A percentile compares a stretch with the other conserved stretches of the same genome.
phyloP scores from a whole-genome alignment of 345 rosid genomes.

The Erodium maritimum region DNA sequence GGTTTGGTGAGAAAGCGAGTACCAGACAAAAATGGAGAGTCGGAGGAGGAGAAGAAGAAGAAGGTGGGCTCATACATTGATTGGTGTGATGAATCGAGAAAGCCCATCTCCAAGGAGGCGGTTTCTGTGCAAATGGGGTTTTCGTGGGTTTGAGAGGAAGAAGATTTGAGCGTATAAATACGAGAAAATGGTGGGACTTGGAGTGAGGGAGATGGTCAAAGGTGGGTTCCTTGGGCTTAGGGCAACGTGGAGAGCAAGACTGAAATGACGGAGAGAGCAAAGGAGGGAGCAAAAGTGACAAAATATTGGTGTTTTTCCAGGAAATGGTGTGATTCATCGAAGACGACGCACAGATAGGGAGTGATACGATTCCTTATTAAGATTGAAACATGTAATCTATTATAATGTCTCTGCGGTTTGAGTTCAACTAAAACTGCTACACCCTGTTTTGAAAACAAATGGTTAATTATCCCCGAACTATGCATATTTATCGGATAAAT shows the following conservation, averaged over 20 bases:
- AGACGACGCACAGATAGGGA: too few species aligned
- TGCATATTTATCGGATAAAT: too few species aligned
- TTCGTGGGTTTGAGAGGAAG: background rate
- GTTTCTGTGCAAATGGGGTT: background rate
- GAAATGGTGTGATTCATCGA: background rate
- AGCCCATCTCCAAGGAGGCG: constrained; percentile 15
- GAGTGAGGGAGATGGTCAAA: constrained; percentile 8
- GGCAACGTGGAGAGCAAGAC: constrained; percentile 22
- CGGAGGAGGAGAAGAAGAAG: constrained; percentile 8
- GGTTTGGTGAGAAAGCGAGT: constrained; percentile 26
- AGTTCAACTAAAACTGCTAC: too few species aligned
- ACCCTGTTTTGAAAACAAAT: too few species aligned
- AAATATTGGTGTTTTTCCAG: background rate
- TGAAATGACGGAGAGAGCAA: constrained; percentile 4
- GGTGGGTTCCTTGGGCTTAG: constrained; percentile 1
- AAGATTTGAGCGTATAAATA: background rate
- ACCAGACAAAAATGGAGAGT: constrained; percentile 5
- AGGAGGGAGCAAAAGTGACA: background rate
- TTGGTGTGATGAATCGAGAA: constrained; percentile 16
- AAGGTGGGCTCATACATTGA: background rate
- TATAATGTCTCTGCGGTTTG: too few species aligned
- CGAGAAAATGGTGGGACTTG: background rate
- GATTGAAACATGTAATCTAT: too few species aligned
- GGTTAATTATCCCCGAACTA: too few species aligned
- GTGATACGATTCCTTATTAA: too few species aligned